phyloP scores from a whole-genome alignment of 768 basidiomycete genomes.

The Mycena polygramma region DNA sequence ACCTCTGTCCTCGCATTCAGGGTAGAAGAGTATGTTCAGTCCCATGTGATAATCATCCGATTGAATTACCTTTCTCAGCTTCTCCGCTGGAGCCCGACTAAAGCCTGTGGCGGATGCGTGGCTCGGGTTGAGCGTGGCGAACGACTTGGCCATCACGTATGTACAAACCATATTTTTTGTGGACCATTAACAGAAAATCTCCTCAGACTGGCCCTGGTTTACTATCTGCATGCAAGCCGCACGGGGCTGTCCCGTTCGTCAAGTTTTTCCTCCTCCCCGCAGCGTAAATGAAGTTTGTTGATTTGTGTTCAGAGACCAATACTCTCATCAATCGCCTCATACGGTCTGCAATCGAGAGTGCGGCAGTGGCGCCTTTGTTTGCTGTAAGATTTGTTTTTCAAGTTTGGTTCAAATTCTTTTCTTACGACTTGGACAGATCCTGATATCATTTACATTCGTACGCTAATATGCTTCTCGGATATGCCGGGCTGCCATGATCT shows the following conservation, averaged over 20 bases:
- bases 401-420: too few species aligned
- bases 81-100: not conserved
- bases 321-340: too few species aligned
- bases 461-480: too few species aligned
- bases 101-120: constrained; percentile 15
- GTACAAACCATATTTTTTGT: not conserved
- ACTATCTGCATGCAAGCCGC: constrained; percentile 1
- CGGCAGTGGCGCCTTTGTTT: too few species aligned
- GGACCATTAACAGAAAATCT: not conserved
- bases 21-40: not conserved
- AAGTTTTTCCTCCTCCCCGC: too few species aligned
- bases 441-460: too few species aligned
- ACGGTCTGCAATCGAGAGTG: too few species aligned
- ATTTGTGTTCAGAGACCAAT: too few species aligned
- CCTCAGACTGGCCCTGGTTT: constrained; percentile 20
- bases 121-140: constrained; percentile 19
- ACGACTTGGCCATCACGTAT: constrained; percentile 30
- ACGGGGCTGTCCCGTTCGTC: constrained; percentile 7
- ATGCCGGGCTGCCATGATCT: too few species aligned
- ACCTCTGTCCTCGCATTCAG: not conserved
- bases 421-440: too few species aligned
- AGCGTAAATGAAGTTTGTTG: too few species aligned
- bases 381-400: too few species aligned
- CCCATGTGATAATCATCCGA: not conserved
- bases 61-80: not conserved